Evolutionary conservation across 1,139 yeast genomes (phyloP).

Genomic region (Schwanniomyces etchellsii): DNA sequence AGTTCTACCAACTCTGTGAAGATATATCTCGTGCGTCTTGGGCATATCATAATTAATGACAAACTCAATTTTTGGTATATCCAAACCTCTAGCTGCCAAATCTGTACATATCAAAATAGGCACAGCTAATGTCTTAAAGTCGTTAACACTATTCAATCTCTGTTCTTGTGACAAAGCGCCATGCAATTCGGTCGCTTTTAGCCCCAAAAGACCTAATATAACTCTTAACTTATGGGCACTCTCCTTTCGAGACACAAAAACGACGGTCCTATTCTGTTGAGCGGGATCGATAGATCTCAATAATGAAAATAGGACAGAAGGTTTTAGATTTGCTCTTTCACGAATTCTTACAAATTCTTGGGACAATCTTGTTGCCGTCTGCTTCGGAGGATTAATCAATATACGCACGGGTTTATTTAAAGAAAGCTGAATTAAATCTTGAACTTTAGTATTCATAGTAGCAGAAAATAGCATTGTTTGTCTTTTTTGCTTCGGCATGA

Average conservation of each 20-base stretch:
- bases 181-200: constrained; percentile 87
- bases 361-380: constrained; percentile 77
- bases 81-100: constrained; percentile 98
- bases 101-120: constrained; percentile 94
- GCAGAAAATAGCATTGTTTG: constrained; percentile 95
- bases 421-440: constrained; percentile 80
- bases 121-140: constrained; percentile 73
- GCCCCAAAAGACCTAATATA: constrained; percentile 78
- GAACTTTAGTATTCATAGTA: constrained; percentile 92
- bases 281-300: constrained; percentile 59
- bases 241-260: constrained; percentile 87
- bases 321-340: constrained; percentile 78
- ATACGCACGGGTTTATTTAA: constrained; percentile 86
- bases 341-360: constrained; percentile 95
- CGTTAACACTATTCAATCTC: constrained; percentile 77
- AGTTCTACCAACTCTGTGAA: constrained; percentile 98
- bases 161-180: constrained; percentile 95
- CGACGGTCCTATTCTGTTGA: constrained; percentile 69
- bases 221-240: constrained; percentile 83
- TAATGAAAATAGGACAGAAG: constrained; percentile 72
- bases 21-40: constrained; percentile 78
- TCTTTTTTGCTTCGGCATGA: constrained; percentile 79
- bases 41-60: constrained; percentile 97
- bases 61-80: constrained; percentile 93
- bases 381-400: constrained; percentile 95